Percentiles rank a stretch among this genome's conserved stretches.
Evolutionary conservation across 108 stramenopile genomes (phyloP).

Genomic region (Conticribra weissflogii): DNA sequence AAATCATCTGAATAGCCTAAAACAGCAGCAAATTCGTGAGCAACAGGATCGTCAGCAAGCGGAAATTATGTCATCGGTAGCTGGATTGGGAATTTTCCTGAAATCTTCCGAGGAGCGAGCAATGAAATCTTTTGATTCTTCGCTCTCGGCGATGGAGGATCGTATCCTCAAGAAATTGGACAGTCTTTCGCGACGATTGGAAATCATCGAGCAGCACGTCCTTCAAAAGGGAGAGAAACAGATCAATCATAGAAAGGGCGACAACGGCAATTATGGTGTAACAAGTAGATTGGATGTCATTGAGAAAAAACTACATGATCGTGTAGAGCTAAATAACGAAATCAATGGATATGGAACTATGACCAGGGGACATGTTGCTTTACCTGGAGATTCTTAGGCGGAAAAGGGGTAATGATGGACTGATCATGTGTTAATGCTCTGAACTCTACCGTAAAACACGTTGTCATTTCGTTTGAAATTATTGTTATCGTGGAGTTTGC

Average conservation of each 20-base stretch:
- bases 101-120: constrained; percentile 43
- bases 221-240: background rate
- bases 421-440: too few relatives aligned
- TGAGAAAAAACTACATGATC: too few relatives aligned
- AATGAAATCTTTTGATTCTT: constrained; percentile 18
- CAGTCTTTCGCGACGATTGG: constrained; percentile 21
- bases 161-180: constrained; percentile 29
- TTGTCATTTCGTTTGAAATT: too few relatives aligned
- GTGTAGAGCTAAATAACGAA: too few relatives aligned
- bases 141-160: constrained; percentile 29
- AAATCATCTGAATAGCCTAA: background rate
- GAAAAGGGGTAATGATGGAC: too few relatives aligned
- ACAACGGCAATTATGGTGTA: too few relatives aligned
- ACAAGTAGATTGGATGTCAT: too few relatives aligned
- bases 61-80: constrained; percentile 42
- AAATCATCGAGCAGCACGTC: constrained; percentile 28
- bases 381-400: too few relatives aligned
- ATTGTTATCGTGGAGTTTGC: too few relatives aligned
- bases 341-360: too few relatives aligned
- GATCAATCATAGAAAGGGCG: background rate
- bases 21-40: constrained; percentile 8
- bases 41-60: constrained; percentile 29
- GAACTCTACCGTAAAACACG: too few relatives aligned
- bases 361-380: too few relatives aligned
- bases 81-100: constrained; percentile 43